Evolutionary conservation across 2,329 filamentous ascomycete species (phyloP), one percentile per base, ranked within the genome.

Genomic region (Penicillium sp.): DNA sequence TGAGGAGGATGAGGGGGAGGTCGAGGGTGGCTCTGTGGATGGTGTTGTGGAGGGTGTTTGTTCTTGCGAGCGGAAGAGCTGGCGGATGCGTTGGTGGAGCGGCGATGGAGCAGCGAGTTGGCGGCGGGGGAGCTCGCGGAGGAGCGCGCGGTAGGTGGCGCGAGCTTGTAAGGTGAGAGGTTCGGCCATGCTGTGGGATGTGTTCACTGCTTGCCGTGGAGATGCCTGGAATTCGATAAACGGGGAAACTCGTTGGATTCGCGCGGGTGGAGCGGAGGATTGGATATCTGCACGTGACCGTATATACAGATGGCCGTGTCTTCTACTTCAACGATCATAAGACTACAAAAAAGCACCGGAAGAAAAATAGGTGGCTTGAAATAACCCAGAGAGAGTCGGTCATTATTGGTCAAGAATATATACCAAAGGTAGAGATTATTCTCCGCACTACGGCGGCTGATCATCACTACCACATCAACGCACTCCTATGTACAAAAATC

Each of bases 101-200:
- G 81, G 79, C 1, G 87, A 84, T 26, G 83, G 81, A 16, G 74
- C 68, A 49, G 78, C 73, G 56, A 79, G 65, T 2, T 77, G 74
- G 4, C 83, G 83, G 6, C 84, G 79, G 2, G 91, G 91, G 7
- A 96, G 81, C 71, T 96, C 89, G 65, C 91, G 88, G 40, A 97
- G 81, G 60, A 96, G 76, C 28, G 84, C 79, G 58, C 91, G 87
- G 77, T 97, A 97, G 61, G 95, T 77, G 23, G 87, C 81, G 58
- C 87, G 87, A 27, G 77, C 63, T 47, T 74, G 64, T 26, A 68
- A 57, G 32, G 65, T 29, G 21, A 55, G 30, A 15, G 45, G 33
- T 53, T 53, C 20, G 11, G 45, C 33, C 43, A 57, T 59, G n/a
- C n/a, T 54, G 21, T 44, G 48, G 33, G 9, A 8, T 25, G 47